These are phyloP conservation scores for Xylariaceae sp. DNA, from an alignment of 2,329 filamentous ascomycete genomes.

Conservation along the genomic window DNA sequence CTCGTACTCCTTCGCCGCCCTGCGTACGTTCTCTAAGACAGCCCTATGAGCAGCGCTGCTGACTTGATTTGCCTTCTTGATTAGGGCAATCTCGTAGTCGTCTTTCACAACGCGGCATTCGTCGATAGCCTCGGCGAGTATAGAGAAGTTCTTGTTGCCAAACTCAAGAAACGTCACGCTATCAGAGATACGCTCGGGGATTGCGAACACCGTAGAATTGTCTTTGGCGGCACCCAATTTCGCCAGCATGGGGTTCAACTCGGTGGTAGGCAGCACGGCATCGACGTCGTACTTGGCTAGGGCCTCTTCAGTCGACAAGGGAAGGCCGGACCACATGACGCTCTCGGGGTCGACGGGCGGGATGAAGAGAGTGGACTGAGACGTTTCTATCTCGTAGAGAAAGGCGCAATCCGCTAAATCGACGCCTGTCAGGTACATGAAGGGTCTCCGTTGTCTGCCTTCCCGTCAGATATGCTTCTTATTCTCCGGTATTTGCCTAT, in stretches of 20 bases:
- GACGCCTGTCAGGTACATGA: conserved; percentile 92
- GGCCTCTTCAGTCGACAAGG: conserved; percentile 71
- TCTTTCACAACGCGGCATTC: conserved; percentile 67
- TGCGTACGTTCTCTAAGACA: conserved; percentile 57
- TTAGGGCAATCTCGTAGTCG: conserved; percentile 68
- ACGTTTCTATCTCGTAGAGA: conserved; percentile 71
- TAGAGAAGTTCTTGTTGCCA: conserved; percentile 54
- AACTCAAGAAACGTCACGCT: conserved; percentile 68
- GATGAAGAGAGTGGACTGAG: conserved; percentile 81
- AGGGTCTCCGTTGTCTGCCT: conserved; percentile 76
- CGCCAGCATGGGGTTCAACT: conserved; percentile 70
- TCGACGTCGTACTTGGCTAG: conserved; percentile 76
- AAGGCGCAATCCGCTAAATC: conserved; percentile 72
- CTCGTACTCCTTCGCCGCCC: conserved; percentile 72
- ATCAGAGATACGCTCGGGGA: conserved; percentile 71
- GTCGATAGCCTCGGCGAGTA: conserved; percentile 62
- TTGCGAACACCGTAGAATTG: conserved; percentile 63
- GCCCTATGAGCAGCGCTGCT: conserved; percentile 63
- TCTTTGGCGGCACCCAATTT: conserved; percentile 41
- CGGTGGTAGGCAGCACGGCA: conserved; percentile 64
- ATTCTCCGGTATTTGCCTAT: background rate
- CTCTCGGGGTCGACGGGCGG: conserved; percentile 82
- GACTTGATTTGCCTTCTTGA: conserved; percentile 66
- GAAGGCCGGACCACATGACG: conserved; percentile 91
- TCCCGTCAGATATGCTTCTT: background rate